phyloP scores from a whole-genome alignment of 805 yeast species.

The Ogataea polymorpha region DNA sequence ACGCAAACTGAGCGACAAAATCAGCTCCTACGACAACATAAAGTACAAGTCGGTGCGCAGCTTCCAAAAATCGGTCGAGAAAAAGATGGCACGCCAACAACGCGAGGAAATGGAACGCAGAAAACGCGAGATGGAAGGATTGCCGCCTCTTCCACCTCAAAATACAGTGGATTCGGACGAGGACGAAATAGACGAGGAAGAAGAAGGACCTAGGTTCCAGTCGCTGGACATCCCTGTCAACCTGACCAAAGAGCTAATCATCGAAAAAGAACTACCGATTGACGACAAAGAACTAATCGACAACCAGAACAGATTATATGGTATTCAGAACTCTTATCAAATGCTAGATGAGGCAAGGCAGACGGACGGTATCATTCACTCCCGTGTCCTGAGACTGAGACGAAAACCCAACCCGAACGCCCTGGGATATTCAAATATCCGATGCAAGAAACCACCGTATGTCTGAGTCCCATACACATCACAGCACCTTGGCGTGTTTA shows the following conservation, averaged over 20 bases:
- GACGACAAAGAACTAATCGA: constrained; percentile 40
- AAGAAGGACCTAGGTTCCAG: constrained; percentile 18
- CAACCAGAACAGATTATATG: constrained; percentile 29
- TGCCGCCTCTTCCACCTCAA: constrained; percentile 4
- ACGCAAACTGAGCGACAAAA: constrained; percentile 20
- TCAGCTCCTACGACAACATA: constrained; percentile 13
- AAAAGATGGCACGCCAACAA: constrained; percentile 15
- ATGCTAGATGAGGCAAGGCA: constrained; percentile 26
- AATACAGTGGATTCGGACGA: constrained; percentile 6
- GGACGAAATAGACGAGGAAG: constrained; percentile 11
- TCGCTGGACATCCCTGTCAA: constrained; percentile 18
- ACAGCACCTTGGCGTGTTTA: constrained; percentile 57
- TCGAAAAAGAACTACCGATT: constrained; percentile 28
- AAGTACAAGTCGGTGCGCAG: constrained; percentile 23
- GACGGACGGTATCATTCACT: constrained; percentile 29
- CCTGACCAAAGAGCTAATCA: constrained; percentile 25
- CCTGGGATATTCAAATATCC: constrained; percentile 42
- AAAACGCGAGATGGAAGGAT: constrained; percentile 8
- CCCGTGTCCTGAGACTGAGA: constrained; percentile 42
- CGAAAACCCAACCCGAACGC: constrained; percentile 49
- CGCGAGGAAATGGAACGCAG: constrained; percentile 15
- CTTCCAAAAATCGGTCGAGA: constrained; percentile 31
- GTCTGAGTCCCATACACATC: constrained; percentile 14
- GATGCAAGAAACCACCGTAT: constrained; percentile 45
- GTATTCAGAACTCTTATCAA: constrained; percentile 23